Evolutionary conservation across 192 early-diverging fungal species (phyloP), one percentile per base, ranked within the genome.

Genomic region (Helicostylum pulchrum): DNA sequence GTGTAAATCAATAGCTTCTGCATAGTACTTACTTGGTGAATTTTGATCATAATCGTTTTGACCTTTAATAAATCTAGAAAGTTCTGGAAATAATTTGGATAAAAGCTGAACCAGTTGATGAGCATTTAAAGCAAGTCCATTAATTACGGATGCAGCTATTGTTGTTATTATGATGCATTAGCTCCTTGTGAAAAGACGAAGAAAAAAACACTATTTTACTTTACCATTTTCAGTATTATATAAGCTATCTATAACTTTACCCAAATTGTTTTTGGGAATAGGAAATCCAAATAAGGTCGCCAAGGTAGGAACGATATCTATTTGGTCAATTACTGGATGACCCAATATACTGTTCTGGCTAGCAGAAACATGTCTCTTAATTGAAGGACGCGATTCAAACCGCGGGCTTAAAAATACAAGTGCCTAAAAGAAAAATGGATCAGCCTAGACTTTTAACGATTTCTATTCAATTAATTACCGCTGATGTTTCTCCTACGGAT

Each of bases 231-330:
- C 32, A 34, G 60, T 60, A 0, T 53, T 80, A 72, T 97, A 89
- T 12, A 94, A 56, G 60, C 96, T 91, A 0, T 91, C 86, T 15
- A 99, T 90, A 0, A 91, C 61, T 5, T 82, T 85, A 14, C 97
- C 97, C 14, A 99, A 77, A 66, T 87, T 99, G 67, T 95, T 94
- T 71, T 90, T 95, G 19, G 97, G 97, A 39, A 98, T 92, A 0
- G 94, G 94, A 7, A 95, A 77, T 10, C 92, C 92, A 61, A 99
- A 73, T 21, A 92, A 65, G 32, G 89, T 66, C 11, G 91, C 72
- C 12, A 99, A 64, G 0, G 94, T 97, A 8, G 95, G 86, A 0
- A 96, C 93, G 23, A 97, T 54, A 67, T 99, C 97, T 10, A 96
- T 88, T 69, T 99, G 97, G 20, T 86, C 82, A 10, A 96, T 70